Evolutionary conservation across 257 asterid species (phyloP), one percentile per base, ranked within the genome.

Genomic region (Plantago elongata): DNA sequence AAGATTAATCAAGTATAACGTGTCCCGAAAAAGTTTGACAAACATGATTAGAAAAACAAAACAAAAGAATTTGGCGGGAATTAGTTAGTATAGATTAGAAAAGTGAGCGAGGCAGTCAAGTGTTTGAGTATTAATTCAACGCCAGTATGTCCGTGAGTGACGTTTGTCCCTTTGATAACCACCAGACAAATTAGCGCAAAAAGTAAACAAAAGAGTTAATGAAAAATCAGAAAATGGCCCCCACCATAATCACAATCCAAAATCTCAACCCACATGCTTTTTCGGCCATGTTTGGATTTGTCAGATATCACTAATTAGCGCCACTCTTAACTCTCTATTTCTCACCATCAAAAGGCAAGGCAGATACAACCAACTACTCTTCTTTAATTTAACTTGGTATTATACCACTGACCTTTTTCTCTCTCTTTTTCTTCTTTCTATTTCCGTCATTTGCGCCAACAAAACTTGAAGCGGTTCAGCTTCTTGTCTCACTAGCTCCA

Each of bases 71-170:
- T n/a, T n/a, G n/a, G n/a, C 45, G 45, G 77, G 74, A 79, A 73
- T 78, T 64, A 81, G 73, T 37, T 64, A 49, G 68, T 27, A 70
- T 65, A 55, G 10, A n/a, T n/a, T n/a, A n/a, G n/a, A n/a, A n/a
- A n/a, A n/a, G n/a, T n/a, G n/a, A n/a, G n/a, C n/a, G n/a, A n/a
- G n/a, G n/a, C n/a, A n/a, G n/a, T n/a, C n/a, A n/a, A n/a, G n/a
- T n/a, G n/a, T n/a, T n/a, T n/a, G n/a, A n/a, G n/a, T n/a, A 60
- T 34, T 78, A 68, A 48, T 52, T 71, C 81, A 78, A 84, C n/a
- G n/a, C n/a, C 88, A 81, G 88, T 69, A 75, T 80, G 68, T 68
- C 84, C 82, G 95, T 80, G 93, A 84, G 95, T 80, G 93, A 84
- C 90, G 55, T 57, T 63, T 75, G 89, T 69, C 76, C 60, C 69